Conservation (phyloP, 805 yeast genomes). For the Candida ortonii region DNA sequence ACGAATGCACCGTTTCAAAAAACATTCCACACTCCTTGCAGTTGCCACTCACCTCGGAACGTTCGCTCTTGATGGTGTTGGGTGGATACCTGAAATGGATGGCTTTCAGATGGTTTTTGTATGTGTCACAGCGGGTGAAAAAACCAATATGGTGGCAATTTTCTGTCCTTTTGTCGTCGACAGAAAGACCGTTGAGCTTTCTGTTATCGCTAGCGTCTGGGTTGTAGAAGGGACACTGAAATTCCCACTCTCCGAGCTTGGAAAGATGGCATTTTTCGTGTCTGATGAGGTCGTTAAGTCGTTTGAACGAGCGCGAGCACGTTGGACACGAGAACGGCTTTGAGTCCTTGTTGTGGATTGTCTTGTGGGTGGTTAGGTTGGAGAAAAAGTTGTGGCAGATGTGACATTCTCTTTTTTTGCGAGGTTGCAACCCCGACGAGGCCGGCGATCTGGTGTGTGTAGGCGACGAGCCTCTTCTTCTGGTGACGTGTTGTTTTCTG, state of each 20-base stretch:
- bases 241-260: slow-evolving; percentile 64
- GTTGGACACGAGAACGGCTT: slow-evolving; percentile 77
- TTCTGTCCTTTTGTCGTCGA: slow-evolving; percentile 10
- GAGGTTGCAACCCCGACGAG: slow-evolving; percentile 17
- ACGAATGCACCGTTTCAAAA: slow-evolving; percentile 70
- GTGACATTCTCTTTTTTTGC: slow-evolving; percentile 38
- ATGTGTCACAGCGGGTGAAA: slow-evolving; percentile 87
- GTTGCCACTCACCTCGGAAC: slow-evolving; percentile 63
- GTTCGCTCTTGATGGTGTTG: slow-evolving; percentile 78
- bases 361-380: slow-evolving; percentile 79
- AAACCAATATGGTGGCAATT: slow-evolving; percentile 79
- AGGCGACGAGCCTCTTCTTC: slow-evolving; percentile 6
- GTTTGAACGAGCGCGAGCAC: slow-evolving; percentile 81
- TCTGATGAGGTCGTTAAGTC: slow-evolving; percentile 82
- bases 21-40: slow-evolving; percentile 73
- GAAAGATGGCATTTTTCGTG: slow-evolving; percentile 86
- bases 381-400: slow-evolving; percentile 52
- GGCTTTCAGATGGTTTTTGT: slow-evolving; percentile 86
- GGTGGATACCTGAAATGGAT: slow-evolving; percentile 85
- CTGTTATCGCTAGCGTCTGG: slow-evolving; percentile 7
- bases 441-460: slow-evolving; percentile 8
- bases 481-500: slow-evolving; percentile 5
- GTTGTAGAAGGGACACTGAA: slow-evolving; percentile 77
- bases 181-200: too few relatives aligned
- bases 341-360: slow-evolving; percentile 70